Base-by-base conservation (phyloP, 352 stramenopile species). In the Globisporangium ultimum region DNA sequence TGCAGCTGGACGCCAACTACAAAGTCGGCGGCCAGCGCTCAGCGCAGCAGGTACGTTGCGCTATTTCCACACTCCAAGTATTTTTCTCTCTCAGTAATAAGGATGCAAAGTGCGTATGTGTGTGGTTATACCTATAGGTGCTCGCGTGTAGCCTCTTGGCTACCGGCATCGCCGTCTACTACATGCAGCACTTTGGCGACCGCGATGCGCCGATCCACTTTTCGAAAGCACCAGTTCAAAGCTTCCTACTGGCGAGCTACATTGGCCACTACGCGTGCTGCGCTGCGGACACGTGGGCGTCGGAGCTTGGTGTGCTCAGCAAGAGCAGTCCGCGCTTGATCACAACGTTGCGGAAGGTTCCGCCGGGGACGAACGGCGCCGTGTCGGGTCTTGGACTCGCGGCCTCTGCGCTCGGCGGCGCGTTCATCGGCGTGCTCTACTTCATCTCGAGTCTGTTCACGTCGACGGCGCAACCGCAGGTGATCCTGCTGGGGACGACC, bases 201-300 rank as follows among this genome's bases (percentile, higher is more conserved):
- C 57, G 63, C 12, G 72, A 78, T 15, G 56, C 47, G 8, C 49
- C 45, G 2, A 63, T 91, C 18, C 67, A 88, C 18, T 87, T 87
- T 18, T 22, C 56, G 2, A 15, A 3, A 9, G 45, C 69, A 15
- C 75, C 76, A 4, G 13, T 61, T 13, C 63, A 59, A 28, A 89
- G 76, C 22, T 76, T 80, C 22, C 54, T 93, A 22, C 53, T 93
- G 32, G 67, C 81, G 58, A 88, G 74, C 36, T 95, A 96, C 64
- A 80, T 98, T 13, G 89, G 89, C 12, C 94, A 98, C 67, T 98
- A 98, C 67, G 92, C 94, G 4, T 98, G 88, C 45, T 97, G 87
- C 51, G 76, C 93, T 9, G 94, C 84, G 0, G 95, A 99, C 70
- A 98, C 96, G 15, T 96, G 96, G 81, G 92, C 94, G n/a, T 98